Base-by-base conservation (phyloP, 805 yeast genomes). In the Candida dajiaensis region DNA sequence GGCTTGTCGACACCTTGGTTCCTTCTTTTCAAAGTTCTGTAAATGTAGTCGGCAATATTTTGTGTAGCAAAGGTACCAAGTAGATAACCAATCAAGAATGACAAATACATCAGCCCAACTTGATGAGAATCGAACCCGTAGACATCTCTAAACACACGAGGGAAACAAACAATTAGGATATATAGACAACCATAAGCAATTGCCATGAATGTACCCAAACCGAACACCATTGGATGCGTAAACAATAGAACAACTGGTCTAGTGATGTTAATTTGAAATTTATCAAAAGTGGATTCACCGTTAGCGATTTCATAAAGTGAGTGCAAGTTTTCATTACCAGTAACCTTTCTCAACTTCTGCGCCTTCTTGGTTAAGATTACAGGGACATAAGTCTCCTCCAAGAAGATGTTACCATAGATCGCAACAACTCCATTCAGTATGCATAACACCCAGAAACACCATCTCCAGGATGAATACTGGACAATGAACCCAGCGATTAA, bases 101-200 rank as follows among this genome's bases (percentile, higher is more conserved):
- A 73, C 8, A 81, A 50, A 51, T 75, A 83, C 78, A 79, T 76
- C 37, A 81, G 65, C 1, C 88, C 88, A 16, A 75, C 64, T 29
- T 74, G 68, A 41, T 80, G 79, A 12, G 59, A 57, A 23, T 63
- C 55, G 59, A 70, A 78, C 4, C 76, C 77, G 54, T 81, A 81
- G 4, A 35, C 36, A 1, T 56, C 58, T 13, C 67, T 61, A 72
- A 76, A 81, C 31, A 79, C 73, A 1, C 65, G 49, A 2, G 87
- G 85, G 65, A 78, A 81, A 3, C 83, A 71, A 18, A 77, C 80
- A 46, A 82, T 70, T 70, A 82, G 67, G 48, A 82, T 68, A 61
- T 83, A 82, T 73, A 81, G 71, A 65, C 79, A 77, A 15, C 87
- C 88, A 58, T 81, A 83, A 7, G 74, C 71, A 57, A 80, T 77